Conservation (phyloP, 805 yeast genomes). For the Alloascoidea africana region DNA sequence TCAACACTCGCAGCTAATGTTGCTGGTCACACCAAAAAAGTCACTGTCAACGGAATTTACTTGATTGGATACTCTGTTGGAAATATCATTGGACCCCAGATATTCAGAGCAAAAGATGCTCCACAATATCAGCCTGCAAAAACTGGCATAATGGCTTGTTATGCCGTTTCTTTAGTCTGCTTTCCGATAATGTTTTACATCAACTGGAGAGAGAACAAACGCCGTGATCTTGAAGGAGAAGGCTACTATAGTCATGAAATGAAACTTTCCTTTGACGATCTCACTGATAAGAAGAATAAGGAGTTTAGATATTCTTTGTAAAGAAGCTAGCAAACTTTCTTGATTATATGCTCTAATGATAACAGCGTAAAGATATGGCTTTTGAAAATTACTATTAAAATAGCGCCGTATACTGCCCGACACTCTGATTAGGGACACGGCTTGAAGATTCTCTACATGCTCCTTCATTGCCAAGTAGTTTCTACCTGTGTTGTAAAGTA, state of each 20-base stretch:
- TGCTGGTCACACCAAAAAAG: constrained; percentile 65
- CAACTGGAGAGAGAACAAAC: constrained; percentile 11
- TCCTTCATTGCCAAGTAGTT: no score
- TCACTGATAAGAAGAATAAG: constrained; percentile 40
- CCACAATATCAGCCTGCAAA: constrained; percentile 49
- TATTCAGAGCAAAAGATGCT: constrained; percentile 41
- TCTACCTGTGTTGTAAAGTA: no score
- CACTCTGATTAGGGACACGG: no score
- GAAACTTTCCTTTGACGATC: constrained; percentile 28
- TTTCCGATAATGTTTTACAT: constrained; percentile 25
- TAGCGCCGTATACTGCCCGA: no score
- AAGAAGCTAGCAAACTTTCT: no score
- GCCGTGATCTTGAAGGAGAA: constrained; percentile 3
- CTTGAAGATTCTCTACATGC: no score
- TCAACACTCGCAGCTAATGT: constrained; percentile 31
- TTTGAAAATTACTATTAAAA: no score
- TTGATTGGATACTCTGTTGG: constrained; percentile 56
- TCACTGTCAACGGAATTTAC: constrained; percentile 39
- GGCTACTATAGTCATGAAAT: constrained; percentile 1
- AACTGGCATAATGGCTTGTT: constrained; percentile 35
- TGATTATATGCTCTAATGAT: no score
- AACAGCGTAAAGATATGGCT: no score
- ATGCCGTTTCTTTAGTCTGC: constrained; percentile 23
- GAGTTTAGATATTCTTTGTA: constrained; percentile 27
- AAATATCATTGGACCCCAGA: constrained; percentile 60